A percentile compares a stretch with the other conserved stretches of the same genome.
phyloP scores from a whole-genome alignment of 2,329 filamentous ascomycete genomes.

The Ceratocystis variospora region DNA sequence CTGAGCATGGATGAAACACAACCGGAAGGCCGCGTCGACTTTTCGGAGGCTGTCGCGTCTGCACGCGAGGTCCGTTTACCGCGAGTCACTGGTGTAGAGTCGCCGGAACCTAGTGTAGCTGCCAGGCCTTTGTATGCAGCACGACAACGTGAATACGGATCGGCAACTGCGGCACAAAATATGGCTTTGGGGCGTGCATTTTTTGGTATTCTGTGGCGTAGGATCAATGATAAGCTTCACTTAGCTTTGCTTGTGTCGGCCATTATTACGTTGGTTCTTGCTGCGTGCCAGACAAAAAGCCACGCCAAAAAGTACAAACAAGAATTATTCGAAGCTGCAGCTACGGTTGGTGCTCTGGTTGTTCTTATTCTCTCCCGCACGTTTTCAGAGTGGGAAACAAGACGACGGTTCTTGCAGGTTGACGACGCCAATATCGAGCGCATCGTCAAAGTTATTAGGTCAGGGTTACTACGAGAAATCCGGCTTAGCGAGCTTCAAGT shows the following conservation, averaged over 20 bases:
- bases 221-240: constrained; percentile 69
- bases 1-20: constrained; percentile 37
- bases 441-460: constrained; percentile 61
- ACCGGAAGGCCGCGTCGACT: constrained; percentile 33
- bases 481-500: constrained; percentile 58
- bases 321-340: constrained; percentile 72
- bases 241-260: constrained; percentile 59
- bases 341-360: constrained; percentile 61
- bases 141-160: constrained; percentile 8
- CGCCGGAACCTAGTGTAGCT: background rate
- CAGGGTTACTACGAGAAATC: constrained; percentile 54
- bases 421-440: constrained; percentile 70
- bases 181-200: constrained; percentile 7
- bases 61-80: constrained; percentile 26
- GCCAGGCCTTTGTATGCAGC: background rate
- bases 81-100: constrained; percentile 18
- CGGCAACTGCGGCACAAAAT: background rate
- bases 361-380: constrained; percentile 66
- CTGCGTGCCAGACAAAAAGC: constrained; percentile 58
- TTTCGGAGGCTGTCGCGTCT: constrained; percentile 36
- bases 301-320: constrained; percentile 40
- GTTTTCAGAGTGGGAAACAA: constrained; percentile 72
- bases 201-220: constrained; percentile 43
- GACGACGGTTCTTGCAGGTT: constrained; percentile 64
- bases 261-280: constrained; percentile 58